Evolutionary conservation across 495 filamentous ascomycete genomes (phyloP), one percentile per base, ranked within the genome.

Genomic region (Neurospora discreta): DNA sequence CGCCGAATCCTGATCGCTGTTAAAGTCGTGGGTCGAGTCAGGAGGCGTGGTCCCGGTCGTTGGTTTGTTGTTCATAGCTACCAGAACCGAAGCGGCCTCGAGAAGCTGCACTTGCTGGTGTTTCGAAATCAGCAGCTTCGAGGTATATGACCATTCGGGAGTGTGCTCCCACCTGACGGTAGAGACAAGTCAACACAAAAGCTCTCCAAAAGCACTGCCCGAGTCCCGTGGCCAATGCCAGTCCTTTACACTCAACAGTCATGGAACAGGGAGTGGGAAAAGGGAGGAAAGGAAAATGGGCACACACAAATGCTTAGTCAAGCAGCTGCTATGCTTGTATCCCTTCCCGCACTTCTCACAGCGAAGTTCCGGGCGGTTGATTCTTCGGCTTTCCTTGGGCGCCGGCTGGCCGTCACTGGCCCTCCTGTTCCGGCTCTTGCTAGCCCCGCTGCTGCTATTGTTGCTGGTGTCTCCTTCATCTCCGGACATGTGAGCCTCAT

Each of bases 291-390:
- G 77, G 82, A 84, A 82, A 85, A 81, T 83, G 88, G 86, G 87
- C 89, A 98, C 95, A 90, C 90, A 99, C 95, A 98, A 93, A 91
- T 99, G 95, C 89, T 99, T 99, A 81, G 93, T 95, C 86, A 99
- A 90, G 90, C 95, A 99, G 87, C 96, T 98, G 90, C 95, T 95
- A 89, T 99, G 95, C 90, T 99, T 99, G 90, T 99, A 99, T 84
- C 93, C 94, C 87, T 99, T 99, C 82, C 95, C 95, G 87, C 95
- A 99, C 83, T 92, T 95, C 79, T 98, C 94, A 85, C 95, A 99
- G 83, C 92, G 92, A 78, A 99, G 87, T 80, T 98, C 95, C 76
- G 89, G 88, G 76, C 89, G 87, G 78, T 85, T 91, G 80, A 84
- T 84, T 81, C 89, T 91, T 80, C 90, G 93, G 76, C 88, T 71